These are phyloP conservation scores for Trichoderma sp. DNA, from an alignment of 2,329 filamentous ascomycete species.

Conservation along the genomic window DNA sequence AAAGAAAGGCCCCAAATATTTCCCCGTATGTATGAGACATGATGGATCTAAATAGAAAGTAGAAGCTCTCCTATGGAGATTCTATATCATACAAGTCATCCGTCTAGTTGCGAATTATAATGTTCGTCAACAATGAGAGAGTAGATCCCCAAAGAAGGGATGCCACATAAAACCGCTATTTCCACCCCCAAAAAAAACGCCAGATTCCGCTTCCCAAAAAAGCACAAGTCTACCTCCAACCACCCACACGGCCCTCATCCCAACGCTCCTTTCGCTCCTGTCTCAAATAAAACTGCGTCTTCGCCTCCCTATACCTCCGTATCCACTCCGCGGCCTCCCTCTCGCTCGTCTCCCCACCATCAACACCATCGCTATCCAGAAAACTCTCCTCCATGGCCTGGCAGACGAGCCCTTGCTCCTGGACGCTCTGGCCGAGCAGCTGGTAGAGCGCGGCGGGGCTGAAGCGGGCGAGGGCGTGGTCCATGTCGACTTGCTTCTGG, in stretches of 20 bases:
- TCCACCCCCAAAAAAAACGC: not conserved
- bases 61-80: not conserved
- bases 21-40: not conserved
- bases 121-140: not conserved
- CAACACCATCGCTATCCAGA: constrained; percentile 55
- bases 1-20: not conserved
- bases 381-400: constrained; percentile 90
- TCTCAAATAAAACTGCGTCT: constrained; percentile 73
- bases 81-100: not conserved
- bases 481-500: constrained; percentile 84
- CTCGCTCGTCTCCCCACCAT: constrained; percentile 52
- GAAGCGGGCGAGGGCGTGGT: constrained; percentile 78
- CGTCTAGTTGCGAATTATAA: not conserved
- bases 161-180: not conserved
- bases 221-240: constrained; percentile 67
- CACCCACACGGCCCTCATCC: constrained; percentile 93
- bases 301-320: constrained; percentile 73
- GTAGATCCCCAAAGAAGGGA: not conserved
- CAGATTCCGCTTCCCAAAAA: not conserved
- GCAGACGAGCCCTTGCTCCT: constrained; percentile 80
- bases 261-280: constrained; percentile 87
- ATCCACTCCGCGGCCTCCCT: constrained; percentile 86
- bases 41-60: not conserved
- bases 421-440: constrained; percentile 69
- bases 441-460: constrained; percentile 85